Conservation (phyloP, 176 grass and related monocot genomes). For the Avena eriantha region DNA sequence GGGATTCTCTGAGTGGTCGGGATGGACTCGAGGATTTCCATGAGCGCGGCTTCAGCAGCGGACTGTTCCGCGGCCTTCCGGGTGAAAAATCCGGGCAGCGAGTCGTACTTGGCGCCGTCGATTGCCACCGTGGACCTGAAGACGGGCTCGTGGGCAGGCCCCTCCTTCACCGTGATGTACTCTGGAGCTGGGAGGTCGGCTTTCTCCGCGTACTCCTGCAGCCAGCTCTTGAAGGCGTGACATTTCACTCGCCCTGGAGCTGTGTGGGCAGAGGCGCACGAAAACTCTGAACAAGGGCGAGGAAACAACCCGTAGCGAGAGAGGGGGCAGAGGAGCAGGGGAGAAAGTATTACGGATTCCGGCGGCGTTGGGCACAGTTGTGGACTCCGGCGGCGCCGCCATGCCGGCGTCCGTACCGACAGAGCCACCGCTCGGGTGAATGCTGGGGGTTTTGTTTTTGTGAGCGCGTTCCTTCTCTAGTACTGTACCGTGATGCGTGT, state of each 20-base stretch:
- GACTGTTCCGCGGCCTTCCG: slow-evolving; percentile 90
- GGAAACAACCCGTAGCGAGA: background rate
- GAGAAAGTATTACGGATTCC: slow-evolving; percentile 25
- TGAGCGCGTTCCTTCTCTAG: background rate
- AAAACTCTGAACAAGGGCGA: slow-evolving; percentile 8
- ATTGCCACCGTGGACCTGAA: slow-evolving; percentile 83
- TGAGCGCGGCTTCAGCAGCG: slow-evolving; percentile 78
- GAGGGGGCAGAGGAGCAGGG: background rate
- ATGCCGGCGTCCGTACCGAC: slow-evolving; percentile 6
- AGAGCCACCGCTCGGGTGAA: background rate
- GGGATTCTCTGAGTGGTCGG: slow-evolving; percentile 27
- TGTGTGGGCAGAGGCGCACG: background rate
- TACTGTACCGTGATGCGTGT: background rate
- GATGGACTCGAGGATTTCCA: slow-evolving; percentile 59
- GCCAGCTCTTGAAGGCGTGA: slow-evolving; percentile 90
- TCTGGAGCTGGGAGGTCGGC: slow-evolving; percentile 62
- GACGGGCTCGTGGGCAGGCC: slow-evolving; percentile 81
- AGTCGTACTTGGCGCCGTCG: slow-evolving; percentile 66
- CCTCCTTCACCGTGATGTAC: slow-evolving; percentile 82
- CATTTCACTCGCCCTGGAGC: slow-evolving; percentile 70
- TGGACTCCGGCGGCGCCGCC: background rate
- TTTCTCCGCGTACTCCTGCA: slow-evolving; percentile 86
- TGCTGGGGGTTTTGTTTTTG: background rate
- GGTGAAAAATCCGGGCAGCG: slow-evolving; percentile 79
- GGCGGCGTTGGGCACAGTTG: background rate